A percentile compares a stretch with the other conserved stretches of the same genome.
Evolutionary conservation across 116 monocot species (phyloP).

Genomic region (Papilionanthe hybrid): DNA sequence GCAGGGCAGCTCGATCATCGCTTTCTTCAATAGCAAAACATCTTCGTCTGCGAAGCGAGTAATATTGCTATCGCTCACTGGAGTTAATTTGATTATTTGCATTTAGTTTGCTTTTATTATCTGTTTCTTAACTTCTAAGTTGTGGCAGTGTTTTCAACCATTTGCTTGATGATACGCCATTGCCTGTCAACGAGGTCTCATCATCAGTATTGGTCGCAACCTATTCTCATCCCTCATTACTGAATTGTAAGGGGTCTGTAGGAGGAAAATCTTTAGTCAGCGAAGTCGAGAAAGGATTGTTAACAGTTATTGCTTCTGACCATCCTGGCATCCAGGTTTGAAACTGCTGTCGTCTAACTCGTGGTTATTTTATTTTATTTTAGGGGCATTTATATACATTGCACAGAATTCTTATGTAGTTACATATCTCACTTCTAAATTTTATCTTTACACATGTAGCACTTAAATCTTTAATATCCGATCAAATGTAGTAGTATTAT

Average conservation of each 20-base stretch:
- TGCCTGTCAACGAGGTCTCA: constrained; percentile 72
- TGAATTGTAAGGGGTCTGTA: constrained; percentile 33
- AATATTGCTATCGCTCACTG: constrained; percentile 12
- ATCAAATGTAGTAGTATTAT: too few relatives aligned
- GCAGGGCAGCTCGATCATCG: constrained; percentile 71
- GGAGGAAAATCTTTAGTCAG: constrained; percentile 30
- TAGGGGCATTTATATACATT: too few relatives aligned
- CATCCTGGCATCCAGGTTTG: constrained; percentile 74
- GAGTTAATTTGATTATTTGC: background rate
- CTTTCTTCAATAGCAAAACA: constrained; percentile 76
- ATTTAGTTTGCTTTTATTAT: background rate
- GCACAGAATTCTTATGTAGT: too few relatives aligned
- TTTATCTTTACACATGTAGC: too few relatives aligned
- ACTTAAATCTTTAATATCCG: too few relatives aligned
- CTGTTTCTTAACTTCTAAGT: constrained; percentile 6
- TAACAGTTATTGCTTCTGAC: constrained; percentile 81
- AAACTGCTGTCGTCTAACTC: background rate
- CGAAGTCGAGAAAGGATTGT: constrained; percentile 78
- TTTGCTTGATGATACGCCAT: constrained; percentile 87
- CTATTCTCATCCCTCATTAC: constrained; percentile 39
- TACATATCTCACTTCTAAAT: too few relatives aligned
- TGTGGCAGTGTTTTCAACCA: constrained; percentile 76
- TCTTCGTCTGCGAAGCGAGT: constrained; percentile 87
- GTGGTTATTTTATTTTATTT: too few relatives aligned
- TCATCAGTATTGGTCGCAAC: constrained; percentile 74